phyloP scores from a whole-genome alignment of 805 yeast species.

The Pichia eremophila region DNA sequence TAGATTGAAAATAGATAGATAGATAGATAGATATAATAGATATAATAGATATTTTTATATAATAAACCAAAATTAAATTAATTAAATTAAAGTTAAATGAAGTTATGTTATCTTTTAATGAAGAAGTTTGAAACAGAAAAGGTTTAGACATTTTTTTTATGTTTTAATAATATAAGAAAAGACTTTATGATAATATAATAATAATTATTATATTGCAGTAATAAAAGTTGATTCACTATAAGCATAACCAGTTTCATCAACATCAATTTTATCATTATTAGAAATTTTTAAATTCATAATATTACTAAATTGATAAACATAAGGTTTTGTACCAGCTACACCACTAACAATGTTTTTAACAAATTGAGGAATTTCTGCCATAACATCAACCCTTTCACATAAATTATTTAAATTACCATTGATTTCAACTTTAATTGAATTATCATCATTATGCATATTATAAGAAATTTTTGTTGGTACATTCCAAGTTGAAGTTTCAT shows the following conservation, averaged over 20 bases:
- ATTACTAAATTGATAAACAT: conserved; percentile 84
- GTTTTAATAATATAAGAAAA: not conserved
- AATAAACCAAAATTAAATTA: too few relatives aligned
- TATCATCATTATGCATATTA: conserved; percentile 31
- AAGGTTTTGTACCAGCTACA: conserved; percentile 95
- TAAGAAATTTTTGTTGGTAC: conserved; percentile 65
- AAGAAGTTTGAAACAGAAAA: too few relatives aligned
- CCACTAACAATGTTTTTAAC: conserved; percentile 90
- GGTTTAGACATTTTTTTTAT: too few relatives aligned
- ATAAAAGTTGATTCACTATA: conserved; percentile 81
- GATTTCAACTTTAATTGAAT: conserved; percentile 38
- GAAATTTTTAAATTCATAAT: conserved; percentile 33
- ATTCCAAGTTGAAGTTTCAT: conserved; percentile 87
- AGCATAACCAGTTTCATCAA: conserved; percentile 51
- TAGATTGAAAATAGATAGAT: too few relatives aligned
- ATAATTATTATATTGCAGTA: conserved; percentile 19
- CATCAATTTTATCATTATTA: conserved; percentile 30
- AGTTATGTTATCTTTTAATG: too few relatives aligned
- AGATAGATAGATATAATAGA: too few relatives aligned
- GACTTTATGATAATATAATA: not conserved
- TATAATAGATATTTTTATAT: too few relatives aligned
- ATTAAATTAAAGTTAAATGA: too few relatives aligned
- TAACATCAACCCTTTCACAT: conserved; percentile 90
- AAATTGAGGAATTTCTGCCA: conserved; percentile 93
- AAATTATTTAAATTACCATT: conserved; percentile 52